Evolutionary conservation across 441 rosid species (phyloP), one percentile per base, ranked within the genome.

Genomic region (Erodium trifolium): DNA sequence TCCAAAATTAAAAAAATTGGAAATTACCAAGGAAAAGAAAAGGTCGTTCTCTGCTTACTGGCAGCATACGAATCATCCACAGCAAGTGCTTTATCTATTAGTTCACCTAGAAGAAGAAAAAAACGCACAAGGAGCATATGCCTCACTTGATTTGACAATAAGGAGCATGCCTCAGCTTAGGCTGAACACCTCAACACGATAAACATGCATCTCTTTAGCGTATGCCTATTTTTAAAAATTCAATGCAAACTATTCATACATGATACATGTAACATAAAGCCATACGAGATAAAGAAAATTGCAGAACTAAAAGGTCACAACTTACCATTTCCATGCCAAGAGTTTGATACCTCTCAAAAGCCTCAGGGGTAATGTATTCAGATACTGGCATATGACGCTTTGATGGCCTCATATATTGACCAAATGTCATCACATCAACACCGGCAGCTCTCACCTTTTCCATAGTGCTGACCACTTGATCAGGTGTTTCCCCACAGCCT

Each of bases 321-420:
- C 68, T 41, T 88, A 94, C 99, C 99, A 95, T 95, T 77, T 92
- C 96, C 93, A 83, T 83, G 87, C 97, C 99, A 69, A 90, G 86
- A 65, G 72, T 70, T 74, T 80, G 87, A 71, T 95, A 95, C 73
- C 84, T 89, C 71, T 90, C 93, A 72, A 92, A 92, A 67, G 99
- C 98, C 70, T 88, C 90, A 9, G 99, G 98, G 0, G 98, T 89
- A 67, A 92, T 86, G 78, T 90, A 95, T 76, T 92, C 99, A 75
- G 95, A 87, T 12, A 90, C 98, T 0, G 93, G 95, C 99, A 92
- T 95, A 73, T 92, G 99, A 49, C 96, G 95, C 81, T 92, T 95
- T 18, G 99, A 92, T 0, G 98, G 99, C 78, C 99, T 84, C 99
- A 95, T 95, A 68, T 92, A 95, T 62, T 95, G 99, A 23, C 99